A percentile compares a stretch with the other conserved stretches of the same genome.
Conservation (phyloP, 1,284 basidiomycete genomes). For the Rhodotorula sp. region DNA sequence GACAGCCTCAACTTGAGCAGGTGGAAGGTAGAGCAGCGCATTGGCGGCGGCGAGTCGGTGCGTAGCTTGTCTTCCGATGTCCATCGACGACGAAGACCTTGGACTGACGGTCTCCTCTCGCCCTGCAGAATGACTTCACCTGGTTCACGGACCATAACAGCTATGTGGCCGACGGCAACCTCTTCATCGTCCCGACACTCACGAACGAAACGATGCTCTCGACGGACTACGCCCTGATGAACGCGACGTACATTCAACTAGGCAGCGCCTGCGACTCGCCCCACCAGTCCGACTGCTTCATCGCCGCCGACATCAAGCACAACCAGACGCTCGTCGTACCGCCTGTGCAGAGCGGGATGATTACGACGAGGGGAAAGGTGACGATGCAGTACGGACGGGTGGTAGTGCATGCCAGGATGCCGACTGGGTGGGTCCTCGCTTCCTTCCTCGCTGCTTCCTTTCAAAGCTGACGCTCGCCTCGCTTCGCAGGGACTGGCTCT, state of each 20-base stretch:
- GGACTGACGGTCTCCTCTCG: no score
- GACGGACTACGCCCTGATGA: slow-evolving; percentile 22
- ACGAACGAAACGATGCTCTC: slow-evolving; percentile 28
- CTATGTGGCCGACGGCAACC: slow-evolving; percentile 32
- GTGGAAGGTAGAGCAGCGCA: slow-evolving; percentile 24
- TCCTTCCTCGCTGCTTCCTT: background rate
- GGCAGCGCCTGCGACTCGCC: slow-evolving; percentile 24
- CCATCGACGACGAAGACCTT: no score
- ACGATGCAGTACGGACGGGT: slow-evolving; percentile 22
- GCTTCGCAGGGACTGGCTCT: slow-evolving; percentile 26
- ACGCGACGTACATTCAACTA: slow-evolving; percentile 25
- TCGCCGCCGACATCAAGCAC: slow-evolving; percentile 17
- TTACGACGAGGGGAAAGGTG: slow-evolving; percentile 26
- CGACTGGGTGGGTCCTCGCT: slow-evolving; percentile 15
- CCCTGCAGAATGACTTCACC: slow-evolving; percentile 21
- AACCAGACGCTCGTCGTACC: slow-evolving; percentile 27
- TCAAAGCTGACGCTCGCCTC: background rate
- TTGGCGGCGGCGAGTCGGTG: slow-evolving; percentile 27
- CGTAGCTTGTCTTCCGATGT: background rate
- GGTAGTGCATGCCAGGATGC: slow-evolving; percentile 20
- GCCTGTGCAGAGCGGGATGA: slow-evolving; percentile 28
- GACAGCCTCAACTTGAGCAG: slow-evolving; percentile 8
- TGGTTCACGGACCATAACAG: slow-evolving; percentile 27
- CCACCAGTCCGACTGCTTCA: slow-evolving; percentile 23
- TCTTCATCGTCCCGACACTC: slow-evolving; percentile 19